Percentiles rank a stretch among this genome's conserved stretches.
These are phyloP conservation scores for Yamadazyma jaroonii DNA, from an alignment of 1,139 yeast species.

Conservation along the genomic window DNA sequence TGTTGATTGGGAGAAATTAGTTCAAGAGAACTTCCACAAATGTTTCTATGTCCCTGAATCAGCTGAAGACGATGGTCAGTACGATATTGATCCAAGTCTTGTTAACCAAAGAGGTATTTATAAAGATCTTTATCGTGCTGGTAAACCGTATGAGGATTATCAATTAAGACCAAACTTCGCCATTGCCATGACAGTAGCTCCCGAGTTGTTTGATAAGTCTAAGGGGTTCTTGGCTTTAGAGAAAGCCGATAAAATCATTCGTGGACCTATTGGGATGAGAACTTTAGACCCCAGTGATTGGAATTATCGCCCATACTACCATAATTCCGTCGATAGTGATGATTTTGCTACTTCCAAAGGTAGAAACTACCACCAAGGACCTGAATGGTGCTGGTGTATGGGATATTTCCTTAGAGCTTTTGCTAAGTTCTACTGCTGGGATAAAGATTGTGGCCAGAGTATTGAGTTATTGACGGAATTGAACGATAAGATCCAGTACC, in stretches of 20 bases:
- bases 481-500: conserved; percentile 58
- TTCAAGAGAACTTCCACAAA: conserved; percentile 73
- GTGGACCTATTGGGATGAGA: conserved; percentile 91
- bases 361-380: conserved; percentile 96
- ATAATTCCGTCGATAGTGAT: conserved; percentile 71
- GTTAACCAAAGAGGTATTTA: conserved; percentile 92
- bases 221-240: conserved; percentile 63
- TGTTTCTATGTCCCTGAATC: conserved; percentile 73
- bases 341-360: conserved; percentile 96
- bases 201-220: conserved; percentile 71
- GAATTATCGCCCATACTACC: conserved; percentile 87
- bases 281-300: conserved; percentile 91
- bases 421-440: conserved; percentile 39
- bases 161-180: conserved; percentile 91
- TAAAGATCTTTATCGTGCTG: conserved; percentile 78
- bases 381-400: conserved; percentile 95
- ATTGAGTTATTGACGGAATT: conserved; percentile 32
- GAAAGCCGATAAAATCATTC: conserved; percentile 65
- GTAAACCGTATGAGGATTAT: conserved; percentile 90
- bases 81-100: conserved; percentile 58
- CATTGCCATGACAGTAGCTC: conserved; percentile 90
- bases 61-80: conserved; percentile 49
- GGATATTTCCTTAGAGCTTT: conserved; percentile 87
- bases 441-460: conserved; percentile 17
- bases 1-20: conserved; percentile 66